Conservation (phyloP, 306 rosid species). For the Corylus avellana region DNA sequence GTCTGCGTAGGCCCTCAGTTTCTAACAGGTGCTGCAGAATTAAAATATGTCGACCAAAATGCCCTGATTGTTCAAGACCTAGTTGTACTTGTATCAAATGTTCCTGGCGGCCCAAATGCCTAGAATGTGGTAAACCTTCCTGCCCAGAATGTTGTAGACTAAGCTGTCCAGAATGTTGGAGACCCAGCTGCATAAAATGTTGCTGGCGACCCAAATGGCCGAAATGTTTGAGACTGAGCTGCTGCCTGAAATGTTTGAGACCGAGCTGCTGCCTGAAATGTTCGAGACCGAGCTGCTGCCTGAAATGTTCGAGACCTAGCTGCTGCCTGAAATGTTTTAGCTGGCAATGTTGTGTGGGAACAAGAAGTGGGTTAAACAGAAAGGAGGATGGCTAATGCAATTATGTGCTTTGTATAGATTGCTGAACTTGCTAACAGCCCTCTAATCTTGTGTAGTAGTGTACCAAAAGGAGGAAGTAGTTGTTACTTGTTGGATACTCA, state of each 20-base stretch:
- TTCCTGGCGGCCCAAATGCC: constrained; percentile 43
- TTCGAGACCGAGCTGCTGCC: constrained; percentile 39
- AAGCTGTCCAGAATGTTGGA: constrained; percentile 39
- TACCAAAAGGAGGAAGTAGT: constrained; percentile 45
- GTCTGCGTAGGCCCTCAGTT: constrained; percentile 18
- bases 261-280: constrained; percentile 23
- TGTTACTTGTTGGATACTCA: constrained; percentile 11
- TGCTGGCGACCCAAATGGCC: constrained; percentile 39
- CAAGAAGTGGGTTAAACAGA: constrained; percentile 28
- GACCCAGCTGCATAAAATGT: constrained; percentile 41
- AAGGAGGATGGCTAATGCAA: constrained; percentile 47
- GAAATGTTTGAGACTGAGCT: constrained; percentile 37
- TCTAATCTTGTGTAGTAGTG: constrained; percentile 47
- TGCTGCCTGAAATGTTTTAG: constrained; percentile 52
- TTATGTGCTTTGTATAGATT: constrained; percentile 51
- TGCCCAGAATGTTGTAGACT: constrained; percentile 36
- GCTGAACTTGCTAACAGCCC: constrained; percentile 46
- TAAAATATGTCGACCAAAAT: constrained; percentile 43
- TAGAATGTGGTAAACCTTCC: constrained; percentile 24
- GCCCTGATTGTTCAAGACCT: constrained; percentile 38
- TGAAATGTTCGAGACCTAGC: constrained; percentile 22
- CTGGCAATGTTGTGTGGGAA: constrained; percentile 61
- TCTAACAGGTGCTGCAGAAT: constrained; percentile 40
- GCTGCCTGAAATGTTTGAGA: constrained; percentile 24
- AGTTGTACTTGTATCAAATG: constrained; percentile 35